phyloP scores from a whole-genome alignment of 2,329 filamentous ascomycete genomes.

The Boeremia exigua region DNA sequence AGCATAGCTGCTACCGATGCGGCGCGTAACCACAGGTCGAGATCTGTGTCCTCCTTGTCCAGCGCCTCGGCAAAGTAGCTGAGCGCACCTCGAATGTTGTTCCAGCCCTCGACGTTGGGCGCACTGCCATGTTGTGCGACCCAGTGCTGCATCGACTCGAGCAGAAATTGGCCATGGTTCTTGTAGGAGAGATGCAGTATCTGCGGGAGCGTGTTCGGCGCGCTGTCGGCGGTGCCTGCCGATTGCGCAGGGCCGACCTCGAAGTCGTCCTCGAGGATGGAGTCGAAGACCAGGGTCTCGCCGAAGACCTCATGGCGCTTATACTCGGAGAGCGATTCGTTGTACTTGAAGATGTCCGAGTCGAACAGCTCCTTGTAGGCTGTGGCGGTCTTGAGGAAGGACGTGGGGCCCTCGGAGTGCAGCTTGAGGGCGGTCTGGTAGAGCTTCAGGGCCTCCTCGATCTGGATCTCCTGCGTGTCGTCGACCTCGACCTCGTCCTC shows the following conservation, averaged over 20 bases:
- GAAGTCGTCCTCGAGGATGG: conserved; percentile 47
- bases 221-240: conserved; percentile 71
- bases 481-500: conserved; percentile 90
- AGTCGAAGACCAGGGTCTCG: conserved; percentile 51
- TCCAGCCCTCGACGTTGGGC: conserved; percentile 41
- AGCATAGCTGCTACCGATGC: conserved; percentile 64
- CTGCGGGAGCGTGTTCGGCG: conserved; percentile 82
- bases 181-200: conserved; percentile 94
- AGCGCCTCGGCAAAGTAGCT: conserved; percentile 66
- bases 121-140: conserved; percentile 40
- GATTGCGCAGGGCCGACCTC: conserved; percentile 51
- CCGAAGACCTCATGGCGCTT: conserved; percentile 68
- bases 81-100: conserved; percentile 47
- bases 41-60: conserved; percentile 68
- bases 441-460: conserved; percentile 93
- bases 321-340: conserved; percentile 85
- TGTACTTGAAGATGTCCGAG: conserved; percentile 93
- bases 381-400: conserved; percentile 75
- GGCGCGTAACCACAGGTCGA: conserved; percentile 68
- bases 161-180: conserved; percentile 88
- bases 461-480: conserved; percentile 93
- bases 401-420: conserved; percentile 82
- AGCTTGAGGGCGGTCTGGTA: conserved; percentile 91
- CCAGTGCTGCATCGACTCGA: conserved; percentile 73
- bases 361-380: conserved; percentile 87